These are phyloP conservation scores for Aspergillus thermomutatus DNA, from an alignment of 2,329 filamentous ascomycete species.

Conservation along the genomic window DNA sequence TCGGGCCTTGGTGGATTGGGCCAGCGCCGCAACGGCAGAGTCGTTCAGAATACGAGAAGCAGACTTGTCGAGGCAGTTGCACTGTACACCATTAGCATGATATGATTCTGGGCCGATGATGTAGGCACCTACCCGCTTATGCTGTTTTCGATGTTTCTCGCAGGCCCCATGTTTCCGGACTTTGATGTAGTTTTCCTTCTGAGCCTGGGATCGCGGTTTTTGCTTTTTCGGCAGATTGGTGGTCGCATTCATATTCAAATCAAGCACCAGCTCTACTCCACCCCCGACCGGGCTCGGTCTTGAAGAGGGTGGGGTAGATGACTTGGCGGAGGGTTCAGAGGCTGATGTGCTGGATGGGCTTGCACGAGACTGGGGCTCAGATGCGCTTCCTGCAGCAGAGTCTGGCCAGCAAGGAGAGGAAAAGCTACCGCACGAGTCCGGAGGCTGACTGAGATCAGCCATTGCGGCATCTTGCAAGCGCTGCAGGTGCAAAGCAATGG, in stretches of 20 bases:
- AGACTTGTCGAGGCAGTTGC: constrained; percentile 39
- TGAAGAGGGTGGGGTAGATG: constrained; percentile 14
- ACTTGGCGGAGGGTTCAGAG: constrained; percentile 10
- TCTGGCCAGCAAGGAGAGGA: constrained; percentile 32
- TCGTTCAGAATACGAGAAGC: constrained; percentile 18
- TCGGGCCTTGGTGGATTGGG: constrained; percentile 2
- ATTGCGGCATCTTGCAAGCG: constrained; percentile 31
- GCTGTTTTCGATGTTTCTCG: constrained; percentile 43
- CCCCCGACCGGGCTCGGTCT: constrained; percentile 18
- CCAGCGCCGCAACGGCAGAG: constrained; percentile 10
- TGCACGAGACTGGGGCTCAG: constrained; percentile 18
- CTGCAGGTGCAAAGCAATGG: constrained; percentile 41
- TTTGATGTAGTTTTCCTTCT: constrained; percentile 44
- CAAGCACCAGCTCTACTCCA: constrained; percentile 38
- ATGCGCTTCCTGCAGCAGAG: constrained; percentile 24
- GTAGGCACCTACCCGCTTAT: constrained; percentile 33
- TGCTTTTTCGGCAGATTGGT: constrained; percentile 42
- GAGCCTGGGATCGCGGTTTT: constrained; percentile 39
- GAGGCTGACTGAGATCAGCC: constrained; percentile 23
- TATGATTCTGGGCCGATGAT: background rate
- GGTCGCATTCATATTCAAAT: constrained; percentile 43
- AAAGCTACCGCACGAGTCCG: constrained; percentile 29
- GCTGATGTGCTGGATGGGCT: constrained; percentile 20
- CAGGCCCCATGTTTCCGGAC: constrained; percentile 42
- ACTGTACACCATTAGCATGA: constrained; percentile 27